phyloP scores from a whole-genome alignment of 1,139 yeast species.

The Sugiyamaella sp. region DNA sequence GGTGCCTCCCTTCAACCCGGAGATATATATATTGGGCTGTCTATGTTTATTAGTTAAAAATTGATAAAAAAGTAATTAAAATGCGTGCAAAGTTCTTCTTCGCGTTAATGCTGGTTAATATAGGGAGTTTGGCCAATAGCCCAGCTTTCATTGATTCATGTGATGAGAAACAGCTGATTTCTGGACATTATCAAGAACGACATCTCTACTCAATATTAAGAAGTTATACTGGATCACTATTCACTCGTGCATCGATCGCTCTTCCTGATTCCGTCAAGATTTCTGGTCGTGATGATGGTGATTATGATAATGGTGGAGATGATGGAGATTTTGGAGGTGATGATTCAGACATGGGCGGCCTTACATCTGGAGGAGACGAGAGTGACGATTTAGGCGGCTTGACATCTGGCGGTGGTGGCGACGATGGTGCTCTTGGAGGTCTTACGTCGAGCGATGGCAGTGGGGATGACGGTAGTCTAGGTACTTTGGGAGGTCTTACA shows the following conservation, averaged over 20 bases:
- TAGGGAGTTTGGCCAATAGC: no score
- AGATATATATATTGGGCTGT: no score
- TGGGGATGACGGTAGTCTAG: not conserved
- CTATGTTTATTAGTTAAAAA: no score
- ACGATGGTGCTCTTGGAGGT: not conserved
- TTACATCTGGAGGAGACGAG: no score
- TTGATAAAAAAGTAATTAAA: no score
- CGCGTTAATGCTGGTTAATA: no score
- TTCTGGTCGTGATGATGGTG: not conserved
- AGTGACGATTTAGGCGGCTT: no score
- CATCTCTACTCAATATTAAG: not conserved
- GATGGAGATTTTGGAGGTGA: not conserved
- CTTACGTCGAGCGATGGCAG: not conserved
- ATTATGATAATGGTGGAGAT: conserved; percentile 2
- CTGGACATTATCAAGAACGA: no score
- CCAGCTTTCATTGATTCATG: no score
- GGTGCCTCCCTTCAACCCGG: no score
- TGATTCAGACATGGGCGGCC: not conserved
- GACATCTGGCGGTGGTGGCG: not conserved
- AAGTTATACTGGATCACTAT: not conserved
- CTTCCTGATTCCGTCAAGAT: not conserved
- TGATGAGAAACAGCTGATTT: no score
- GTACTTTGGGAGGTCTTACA: not conserved
- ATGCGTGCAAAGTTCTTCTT: no score
- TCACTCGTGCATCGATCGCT: not conserved